Evolutionary conservation across 495 filamentous ascomycete species (phyloP).

Genomic region (Bryoglossum gracile): DNA sequence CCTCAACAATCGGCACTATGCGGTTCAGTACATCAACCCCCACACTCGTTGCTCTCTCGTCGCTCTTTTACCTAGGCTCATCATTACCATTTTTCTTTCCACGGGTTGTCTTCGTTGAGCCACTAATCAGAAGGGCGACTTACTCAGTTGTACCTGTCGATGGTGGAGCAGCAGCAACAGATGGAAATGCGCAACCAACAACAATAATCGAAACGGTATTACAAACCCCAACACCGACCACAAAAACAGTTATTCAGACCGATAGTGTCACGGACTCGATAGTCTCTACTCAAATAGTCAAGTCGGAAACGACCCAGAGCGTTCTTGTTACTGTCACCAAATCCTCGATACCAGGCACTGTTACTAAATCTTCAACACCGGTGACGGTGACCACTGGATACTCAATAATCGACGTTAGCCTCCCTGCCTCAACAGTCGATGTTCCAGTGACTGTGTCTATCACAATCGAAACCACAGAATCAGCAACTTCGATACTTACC

Average conservation of each 20-base stretch:
- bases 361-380: too few species aligned
- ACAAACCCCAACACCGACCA: slow-evolving; percentile 9
- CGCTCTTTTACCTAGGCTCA: slow-evolving; percentile 12
- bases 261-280: slow-evolving; percentile 10
- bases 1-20: slow-evolving; percentile 10
- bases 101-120: background rate
- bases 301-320: slow-evolving; percentile 12
- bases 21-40: slow-evolving; percentile 14
- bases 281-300: slow-evolving; percentile 10
- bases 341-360: background rate
- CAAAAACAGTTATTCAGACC: slow-evolving; percentile 20
- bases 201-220: slow-evolving; percentile 20
- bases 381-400: slow-evolving; percentile 15
- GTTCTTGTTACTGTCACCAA: slow-evolving; percentile 16
- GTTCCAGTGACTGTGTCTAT: background rate
- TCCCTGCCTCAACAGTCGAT: slow-evolving; percentile 4
- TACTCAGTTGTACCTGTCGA: slow-evolving; percentile 27
- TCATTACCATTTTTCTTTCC: slow-evolving; percentile 17
- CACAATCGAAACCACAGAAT: background rate
- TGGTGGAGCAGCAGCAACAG: slow-evolving; percentile 15
- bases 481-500: background rate
- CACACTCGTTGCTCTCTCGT: slow-evolving; percentile 16
- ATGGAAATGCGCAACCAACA: background rate
- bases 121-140: slow-evolving; percentile 20
- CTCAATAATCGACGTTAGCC: slow-evolving; percentile 19